Conservation (phyloP, 345 rosid genomes). For the Psidium friedrichsthalianum region DNA sequence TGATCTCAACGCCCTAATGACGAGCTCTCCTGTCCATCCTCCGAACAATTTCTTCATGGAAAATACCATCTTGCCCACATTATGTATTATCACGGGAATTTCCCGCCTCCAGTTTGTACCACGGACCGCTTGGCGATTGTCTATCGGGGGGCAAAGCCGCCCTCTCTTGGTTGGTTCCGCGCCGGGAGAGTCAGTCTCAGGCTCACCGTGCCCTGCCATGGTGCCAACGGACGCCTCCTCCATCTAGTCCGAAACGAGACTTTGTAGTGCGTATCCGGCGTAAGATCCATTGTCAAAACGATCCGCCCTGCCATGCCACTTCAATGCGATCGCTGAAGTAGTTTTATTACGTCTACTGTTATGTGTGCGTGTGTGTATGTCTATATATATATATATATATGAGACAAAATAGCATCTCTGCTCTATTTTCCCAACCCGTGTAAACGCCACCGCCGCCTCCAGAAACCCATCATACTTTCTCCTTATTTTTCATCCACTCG, state of each 20-base stretch:
- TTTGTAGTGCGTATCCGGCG: background rate
- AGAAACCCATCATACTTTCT: no score
- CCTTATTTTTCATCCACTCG: no score
- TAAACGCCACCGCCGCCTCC: background rate
- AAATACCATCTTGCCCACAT: background rate
- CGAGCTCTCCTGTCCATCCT: background rate
- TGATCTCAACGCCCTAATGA: background rate
- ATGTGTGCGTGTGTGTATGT: no score
- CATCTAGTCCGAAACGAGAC: background rate
- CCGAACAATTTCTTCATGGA: background rate
- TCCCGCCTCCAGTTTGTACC: background rate
- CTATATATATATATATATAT: no score
- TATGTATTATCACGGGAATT: background rate
- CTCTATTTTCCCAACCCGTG: background rate
- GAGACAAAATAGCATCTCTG: background rate
- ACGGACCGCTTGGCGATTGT: accelerated
- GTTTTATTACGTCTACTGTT: background rate
- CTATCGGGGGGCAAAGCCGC: no score
- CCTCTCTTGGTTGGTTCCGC: background rate
- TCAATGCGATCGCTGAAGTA: background rate
- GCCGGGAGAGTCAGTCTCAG: background rate
- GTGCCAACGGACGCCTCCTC: accelerated
- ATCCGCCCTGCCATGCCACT: no score
- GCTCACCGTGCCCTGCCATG: background rate
- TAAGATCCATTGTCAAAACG: background rate